A percentile compares a stretch with the other conserved stretches of the same genome.
phyloP scores from a whole-genome alignment of 768 basidiomycete genomes.

The Cyathus striatus region DNA sequence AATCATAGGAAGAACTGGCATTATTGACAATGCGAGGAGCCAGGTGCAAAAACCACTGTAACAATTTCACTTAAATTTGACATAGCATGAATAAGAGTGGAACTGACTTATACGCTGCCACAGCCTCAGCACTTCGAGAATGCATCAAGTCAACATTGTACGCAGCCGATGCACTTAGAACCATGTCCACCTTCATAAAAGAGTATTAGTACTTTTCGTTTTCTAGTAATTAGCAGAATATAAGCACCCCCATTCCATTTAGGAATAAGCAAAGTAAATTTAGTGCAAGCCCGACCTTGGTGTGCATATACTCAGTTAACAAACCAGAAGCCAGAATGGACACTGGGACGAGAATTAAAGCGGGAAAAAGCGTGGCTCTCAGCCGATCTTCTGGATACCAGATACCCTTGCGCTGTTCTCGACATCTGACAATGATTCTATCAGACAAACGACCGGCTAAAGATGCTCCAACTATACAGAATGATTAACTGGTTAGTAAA shows the following conservation, averaged over 20 bases:
- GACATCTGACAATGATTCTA: constrained; percentile 40
- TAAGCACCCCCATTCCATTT: constrained; percentile 61
- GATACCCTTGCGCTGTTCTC: constrained; percentile 40
- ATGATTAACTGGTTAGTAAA: constrained; percentile 5
- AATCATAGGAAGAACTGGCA: constrained; percentile 49
- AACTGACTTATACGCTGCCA: constrained; percentile 49
- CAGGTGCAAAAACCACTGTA: constrained; percentile 45
- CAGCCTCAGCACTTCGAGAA: constrained; percentile 53
- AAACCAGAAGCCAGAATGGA: constrained; percentile 46
- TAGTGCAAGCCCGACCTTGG: constrained; percentile 41
- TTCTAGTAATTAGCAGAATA: too few species aligned
- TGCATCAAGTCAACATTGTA: constrained; percentile 61
- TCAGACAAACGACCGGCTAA: constrained; percentile 60
- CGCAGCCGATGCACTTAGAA: constrained; percentile 48
- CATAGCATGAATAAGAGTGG: not conserved
- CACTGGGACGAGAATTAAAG: constrained; percentile 43
- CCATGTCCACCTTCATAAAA: constrained; percentile 43
- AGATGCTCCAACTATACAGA: constrained; percentile 50
- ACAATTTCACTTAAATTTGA: too few species aligned
- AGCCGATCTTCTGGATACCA: constrained; percentile 73
- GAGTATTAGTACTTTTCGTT: too few species aligned
- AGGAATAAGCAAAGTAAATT: constrained; percentile 53
- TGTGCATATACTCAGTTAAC: constrained; percentile 43
- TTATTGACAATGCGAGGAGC: too few species aligned
- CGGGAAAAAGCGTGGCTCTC: constrained; percentile 42